Conservation (phyloP, 352 stramenopile genomes). For the Globisporangium heterothallicum region DNA sequence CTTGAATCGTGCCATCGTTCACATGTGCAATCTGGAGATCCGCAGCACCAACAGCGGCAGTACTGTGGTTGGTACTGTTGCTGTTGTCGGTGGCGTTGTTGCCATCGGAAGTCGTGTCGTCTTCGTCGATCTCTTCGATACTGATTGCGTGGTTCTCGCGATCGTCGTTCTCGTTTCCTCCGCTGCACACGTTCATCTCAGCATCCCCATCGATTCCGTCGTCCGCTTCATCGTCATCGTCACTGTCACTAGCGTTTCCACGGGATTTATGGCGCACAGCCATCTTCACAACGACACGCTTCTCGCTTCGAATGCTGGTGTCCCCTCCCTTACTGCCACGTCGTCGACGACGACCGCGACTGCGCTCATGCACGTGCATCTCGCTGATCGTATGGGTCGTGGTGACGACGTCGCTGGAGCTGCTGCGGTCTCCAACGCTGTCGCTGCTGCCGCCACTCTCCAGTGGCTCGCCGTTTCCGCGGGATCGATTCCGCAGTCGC, state of each 20-base stretch:
- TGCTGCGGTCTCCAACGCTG: neutral
- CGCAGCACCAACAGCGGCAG: neutral
- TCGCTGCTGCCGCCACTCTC: neutral
- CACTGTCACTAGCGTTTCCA: neutral
- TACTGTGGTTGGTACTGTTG: neutral
- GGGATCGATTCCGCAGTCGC: neutral
- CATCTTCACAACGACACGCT: constrained; percentile 13
- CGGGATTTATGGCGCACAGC: constrained; percentile 1
- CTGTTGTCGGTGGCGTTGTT: neutral
- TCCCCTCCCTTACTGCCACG: neutral
- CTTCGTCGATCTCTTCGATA: constrained; percentile 15
- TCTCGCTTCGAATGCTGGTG: constrained; percentile 5
- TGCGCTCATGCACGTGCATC: constrained; percentile 9
- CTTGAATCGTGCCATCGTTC: constrained; percentile 22
- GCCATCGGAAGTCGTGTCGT: neutral
- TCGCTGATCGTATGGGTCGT: constrained; percentile 12
- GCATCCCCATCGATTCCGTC: neutral
- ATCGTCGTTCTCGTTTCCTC: constrained; percentile 4
- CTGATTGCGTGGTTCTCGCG: neutral
- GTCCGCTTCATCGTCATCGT: constrained; percentile 2
- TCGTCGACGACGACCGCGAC: neutral
- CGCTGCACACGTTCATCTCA: neutral
- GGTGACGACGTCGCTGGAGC: constrained; percentile 2
- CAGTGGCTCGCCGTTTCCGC: neutral
- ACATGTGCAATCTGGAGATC: constrained; percentile 2